Conservation (phyloP, 169 alveolate genomes). For the Plasmodium gallinaceum region DNA sequence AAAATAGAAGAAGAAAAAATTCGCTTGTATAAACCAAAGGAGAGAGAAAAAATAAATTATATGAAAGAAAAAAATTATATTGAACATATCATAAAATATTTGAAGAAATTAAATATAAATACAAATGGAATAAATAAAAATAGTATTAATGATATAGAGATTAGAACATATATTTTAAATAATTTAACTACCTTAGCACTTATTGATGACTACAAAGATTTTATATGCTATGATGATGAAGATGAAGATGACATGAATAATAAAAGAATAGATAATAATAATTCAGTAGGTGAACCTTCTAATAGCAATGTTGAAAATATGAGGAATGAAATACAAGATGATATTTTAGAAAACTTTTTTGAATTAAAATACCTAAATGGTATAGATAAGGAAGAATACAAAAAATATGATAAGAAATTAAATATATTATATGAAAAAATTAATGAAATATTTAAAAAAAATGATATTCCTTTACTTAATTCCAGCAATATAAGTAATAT, state of each 20-base stretch:
- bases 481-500: slow-evolving; percentile 6
- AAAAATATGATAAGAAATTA: not conserved
- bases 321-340: slow-evolving; percentile 22
- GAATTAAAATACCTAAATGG: slow-evolving; percentile 20
- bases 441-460: slow-evolving; percentile 54
- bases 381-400: slow-evolving; percentile 20
- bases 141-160: slow-evolving; percentile 41
- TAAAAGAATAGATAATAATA: not conserved
- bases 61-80: slow-evolving; percentile 49
- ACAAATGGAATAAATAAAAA: slow-evolving; percentile 35
- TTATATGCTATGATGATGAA: slow-evolving; percentile 22
- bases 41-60: slow-evolving; percentile 74
- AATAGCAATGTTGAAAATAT: not conserved
- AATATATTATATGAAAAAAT: slow-evolving; percentile 25
- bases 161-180: slow-evolving; percentile 44
- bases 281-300: not conserved
- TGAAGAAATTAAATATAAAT: slow-evolving; percentile 61
- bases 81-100: slow-evolving; percentile 65
- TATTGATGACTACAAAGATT: slow-evolving; percentile 73
- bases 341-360: slow-evolving; percentile 26
- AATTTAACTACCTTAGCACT: slow-evolving; percentile 59
- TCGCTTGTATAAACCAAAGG: slow-evolving; percentile 62
- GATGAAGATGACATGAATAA: not conserved
- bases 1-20: slow-evolving; percentile 75
- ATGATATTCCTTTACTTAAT: slow-evolving; percentile 44